A percentile compares a stretch with the other conserved stretches of the same genome.
These are phyloP conservation scores for Acanthamoeba healyi DNA, from an alignment of 208 protist genomes.

Conservation along the genomic window DNA sequence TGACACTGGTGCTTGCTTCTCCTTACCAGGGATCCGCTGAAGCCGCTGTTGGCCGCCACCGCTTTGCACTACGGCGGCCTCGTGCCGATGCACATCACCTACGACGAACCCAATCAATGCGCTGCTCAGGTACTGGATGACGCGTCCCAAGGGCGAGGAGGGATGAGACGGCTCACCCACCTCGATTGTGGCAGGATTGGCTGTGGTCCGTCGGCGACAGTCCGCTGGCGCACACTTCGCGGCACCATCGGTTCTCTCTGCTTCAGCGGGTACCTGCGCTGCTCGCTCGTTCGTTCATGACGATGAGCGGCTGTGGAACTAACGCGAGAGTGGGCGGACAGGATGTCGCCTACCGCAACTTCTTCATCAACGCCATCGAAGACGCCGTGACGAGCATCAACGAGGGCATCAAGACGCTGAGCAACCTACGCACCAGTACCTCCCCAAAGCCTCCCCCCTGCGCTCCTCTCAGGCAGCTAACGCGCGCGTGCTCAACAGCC, in stretches of 20 bases:
- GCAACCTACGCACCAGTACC: not conserved
- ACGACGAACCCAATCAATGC: slow-evolving; percentile 30
- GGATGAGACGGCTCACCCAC: too few species aligned
- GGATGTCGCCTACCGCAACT: slow-evolving; percentile 11
- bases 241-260: not conserved
- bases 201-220: slow-evolving; percentile 43
- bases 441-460: too few species aligned
- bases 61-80: slow-evolving; percentile 59
- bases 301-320: too few species aligned
- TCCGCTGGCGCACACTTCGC: slow-evolving; percentile 24
- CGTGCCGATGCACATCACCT: slow-evolving; percentile 53
- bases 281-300: not conserved
- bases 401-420: not conserved
- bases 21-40: slow-evolving; percentile 36
- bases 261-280: not conserved
- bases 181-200: slow-evolving; percentile 54
- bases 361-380: slow-evolving; percentile 43
- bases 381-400: not conserved
- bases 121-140: too few species aligned
- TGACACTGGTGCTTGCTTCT: not conserved
- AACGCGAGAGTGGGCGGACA: not conserved
- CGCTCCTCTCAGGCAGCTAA: too few species aligned
- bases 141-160: too few species aligned
- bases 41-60: not conserved
- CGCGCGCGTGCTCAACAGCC: not conserved